These are phyloP conservation scores for Dactylonectria macrodidyma DNA, from an alignment of 2,329 filamentous ascomycete genomes.

Conservation along the genomic window DNA sequence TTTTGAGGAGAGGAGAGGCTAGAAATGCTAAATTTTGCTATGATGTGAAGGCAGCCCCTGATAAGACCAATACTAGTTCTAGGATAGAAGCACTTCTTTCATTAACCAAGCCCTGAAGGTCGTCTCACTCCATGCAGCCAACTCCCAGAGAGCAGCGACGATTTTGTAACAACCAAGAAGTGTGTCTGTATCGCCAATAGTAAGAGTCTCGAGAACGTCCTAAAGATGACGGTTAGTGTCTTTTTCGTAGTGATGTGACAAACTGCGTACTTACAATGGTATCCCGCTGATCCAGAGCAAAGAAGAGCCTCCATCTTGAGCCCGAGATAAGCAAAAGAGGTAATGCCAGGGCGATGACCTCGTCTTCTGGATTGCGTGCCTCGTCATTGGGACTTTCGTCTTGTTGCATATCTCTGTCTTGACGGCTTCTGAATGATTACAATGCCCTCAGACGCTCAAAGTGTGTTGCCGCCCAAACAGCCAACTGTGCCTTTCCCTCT, in stretches of 20 bases:
- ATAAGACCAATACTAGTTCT: too few species aligned
- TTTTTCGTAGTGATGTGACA: too few species aligned
- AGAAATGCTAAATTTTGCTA: too few species aligned
- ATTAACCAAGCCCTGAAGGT: constrained; percentile 11
- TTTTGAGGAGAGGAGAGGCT: too few species aligned
- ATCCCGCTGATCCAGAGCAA: constrained; percentile 5
- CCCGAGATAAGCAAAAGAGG: constrained; percentile 3
- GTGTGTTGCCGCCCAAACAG: constrained; percentile 11
- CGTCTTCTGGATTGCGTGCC: too few species aligned
- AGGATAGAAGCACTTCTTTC: background rate
- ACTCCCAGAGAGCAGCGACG: constrained; percentile 9
- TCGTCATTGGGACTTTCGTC: background rate
- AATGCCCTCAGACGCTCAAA: constrained; percentile 2
- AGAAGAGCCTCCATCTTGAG: constrained; percentile 12
- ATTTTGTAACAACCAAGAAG: constrained; percentile 16
- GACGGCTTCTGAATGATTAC: background rate
- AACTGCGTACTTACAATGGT: background rate
- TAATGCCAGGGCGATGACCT: constrained; percentile 1
- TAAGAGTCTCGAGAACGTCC: constrained; percentile 12
- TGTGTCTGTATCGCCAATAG: constrained; percentile 6
- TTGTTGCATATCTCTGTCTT: background rate
- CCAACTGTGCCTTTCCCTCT: constrained; percentile 2
- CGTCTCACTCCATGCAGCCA: constrained; percentile 13
- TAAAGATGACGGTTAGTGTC: background rate
- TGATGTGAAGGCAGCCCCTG: too few species aligned